phyloP scores from a whole-genome alignment of 2,329 filamentous ascomycete species.

The Fusarium sp. region DNA sequence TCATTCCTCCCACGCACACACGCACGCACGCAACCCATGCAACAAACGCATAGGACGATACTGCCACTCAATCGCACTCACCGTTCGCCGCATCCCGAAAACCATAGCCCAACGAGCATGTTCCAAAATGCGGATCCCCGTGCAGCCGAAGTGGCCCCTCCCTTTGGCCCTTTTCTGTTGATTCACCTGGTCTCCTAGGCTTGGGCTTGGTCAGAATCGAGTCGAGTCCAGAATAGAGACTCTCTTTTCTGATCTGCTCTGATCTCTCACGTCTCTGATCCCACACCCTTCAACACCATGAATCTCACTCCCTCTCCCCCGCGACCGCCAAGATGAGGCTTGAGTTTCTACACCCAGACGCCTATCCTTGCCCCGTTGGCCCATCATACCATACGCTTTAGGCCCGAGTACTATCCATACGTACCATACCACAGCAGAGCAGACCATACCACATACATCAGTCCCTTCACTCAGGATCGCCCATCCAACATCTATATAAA shows the following conservation, averaged over 20 bases:
- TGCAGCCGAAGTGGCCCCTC: constrained; percentile 41
- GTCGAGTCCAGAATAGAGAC: constrained; percentile 3
- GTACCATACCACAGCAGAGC: constrained; percentile 1
- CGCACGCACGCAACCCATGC: background rate
- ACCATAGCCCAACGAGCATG: constrained; percentile 23
- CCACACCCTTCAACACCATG: constrained; percentile 22
- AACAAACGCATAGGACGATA: constrained; percentile 13
- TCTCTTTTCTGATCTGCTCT: constrained; percentile 26
- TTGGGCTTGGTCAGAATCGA: background rate
- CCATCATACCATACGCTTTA: constrained; percentile 43
- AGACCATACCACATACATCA: constrained; percentile 18
- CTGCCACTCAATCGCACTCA: constrained; percentile 9
- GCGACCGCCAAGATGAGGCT: constrained; percentile 39
- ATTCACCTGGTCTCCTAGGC: constrained; percentile 6
- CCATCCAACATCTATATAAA: constrained; percentile 41
- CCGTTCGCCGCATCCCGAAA: constrained; percentile 31
- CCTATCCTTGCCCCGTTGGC: constrained; percentile 36
- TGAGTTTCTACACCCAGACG: constrained; percentile 30
- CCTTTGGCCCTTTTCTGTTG: constrained; percentile 14
- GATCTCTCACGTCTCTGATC: constrained; percentile 15
- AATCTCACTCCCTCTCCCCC: constrained; percentile 37
- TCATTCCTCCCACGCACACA: constrained; percentile 5
- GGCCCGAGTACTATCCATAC: constrained; percentile 33
- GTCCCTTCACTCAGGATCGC: constrained; percentile 29
- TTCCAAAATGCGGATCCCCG: constrained; percentile 39